phyloP scores from a whole-genome alignment of 2,329 filamentous ascomycete genomes.

The Sclerotinia glacialis region DNA sequence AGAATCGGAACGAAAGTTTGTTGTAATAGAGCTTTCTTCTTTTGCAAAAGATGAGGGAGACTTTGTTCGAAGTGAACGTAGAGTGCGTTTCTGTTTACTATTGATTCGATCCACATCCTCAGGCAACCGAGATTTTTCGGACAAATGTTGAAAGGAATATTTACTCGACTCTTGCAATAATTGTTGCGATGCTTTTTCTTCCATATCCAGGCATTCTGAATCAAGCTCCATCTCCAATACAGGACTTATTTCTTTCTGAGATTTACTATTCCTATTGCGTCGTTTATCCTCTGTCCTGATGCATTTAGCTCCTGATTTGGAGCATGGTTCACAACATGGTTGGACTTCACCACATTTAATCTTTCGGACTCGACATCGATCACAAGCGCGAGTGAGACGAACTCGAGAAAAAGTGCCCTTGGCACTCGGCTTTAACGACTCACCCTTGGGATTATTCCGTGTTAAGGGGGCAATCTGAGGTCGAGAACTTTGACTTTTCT shows the following conservation, averaged over 20 bases:
- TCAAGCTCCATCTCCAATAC: slow-evolving; percentile 7
- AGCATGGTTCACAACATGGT: slow-evolving; percentile 9
- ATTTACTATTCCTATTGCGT: neutral
- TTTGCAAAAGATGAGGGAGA: neutral
- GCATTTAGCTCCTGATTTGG: slow-evolving; percentile 1
- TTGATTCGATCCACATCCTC: neutral
- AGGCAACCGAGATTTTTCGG: slow-evolving; percentile 13
- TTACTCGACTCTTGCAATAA: slow-evolving; percentile 20
- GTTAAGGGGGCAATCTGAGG: neutral
- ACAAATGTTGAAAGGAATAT: slow-evolving; percentile 18
- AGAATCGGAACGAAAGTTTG: neutral
- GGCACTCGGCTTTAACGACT: neutral
- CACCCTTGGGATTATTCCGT: neutral
- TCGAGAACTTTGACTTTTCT: neutral
- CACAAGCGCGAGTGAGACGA: neutral
- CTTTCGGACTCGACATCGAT: slow-evolving; percentile 6
- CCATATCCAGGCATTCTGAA: slow-evolving; percentile 10
- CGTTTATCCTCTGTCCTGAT: neutral
- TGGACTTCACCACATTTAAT: slow-evolving; percentile 4
- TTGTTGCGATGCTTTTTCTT: slow-evolving; percentile 20
- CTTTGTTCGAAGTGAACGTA: neutral
- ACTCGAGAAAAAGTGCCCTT: neutral
- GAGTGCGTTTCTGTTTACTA: neutral
- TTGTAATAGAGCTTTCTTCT: neutral
- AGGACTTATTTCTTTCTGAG: neutral